phyloP scores from a whole-genome alignment of 768 basidiomycete species.

The Trametes villosa region DNA sequence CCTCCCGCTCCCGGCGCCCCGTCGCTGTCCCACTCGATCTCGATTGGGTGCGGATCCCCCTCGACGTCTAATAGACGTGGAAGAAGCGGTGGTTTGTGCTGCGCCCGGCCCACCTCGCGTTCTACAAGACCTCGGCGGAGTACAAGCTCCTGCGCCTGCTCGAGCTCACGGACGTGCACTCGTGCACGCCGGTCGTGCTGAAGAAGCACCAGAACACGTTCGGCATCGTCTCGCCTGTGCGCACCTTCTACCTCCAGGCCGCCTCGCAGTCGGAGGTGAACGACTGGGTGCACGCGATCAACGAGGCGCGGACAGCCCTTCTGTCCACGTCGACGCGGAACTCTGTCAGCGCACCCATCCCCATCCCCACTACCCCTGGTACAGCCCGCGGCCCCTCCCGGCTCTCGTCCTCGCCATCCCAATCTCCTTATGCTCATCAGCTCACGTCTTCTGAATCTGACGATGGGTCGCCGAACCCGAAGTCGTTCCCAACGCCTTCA shows the following conservation, averaged over 20 bases:
- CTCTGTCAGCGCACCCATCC: slow-evolving; percentile 57
- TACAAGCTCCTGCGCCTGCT: slow-evolving; percentile 90
- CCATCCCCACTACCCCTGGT: slow-evolving; percentile 44
- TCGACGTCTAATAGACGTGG: slow-evolving; percentile 71
- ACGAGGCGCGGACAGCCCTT: slow-evolving; percentile 69
- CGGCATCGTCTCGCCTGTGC: slow-evolving; percentile 85
- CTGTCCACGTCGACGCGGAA: slow-evolving; percentile 65
- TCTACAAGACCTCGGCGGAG: slow-evolving; percentile 95
- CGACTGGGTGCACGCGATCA: slow-evolving; percentile 84
- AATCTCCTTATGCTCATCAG: slow-evolving; percentile 46
- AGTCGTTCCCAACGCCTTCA: slow-evolving; percentile 49
- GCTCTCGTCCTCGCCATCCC: slow-evolving; percentile 53
- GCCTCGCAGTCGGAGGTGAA: slow-evolving; percentile 70
- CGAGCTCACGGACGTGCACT: slow-evolving; percentile 86
- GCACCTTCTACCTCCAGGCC: slow-evolving; percentile 93
- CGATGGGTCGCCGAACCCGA: slow-evolving; percentile 57
- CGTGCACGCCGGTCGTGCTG: slow-evolving; percentile 83
- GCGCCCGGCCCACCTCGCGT: slow-evolving; percentile 88
- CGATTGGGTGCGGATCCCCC: slow-evolving; percentile 15
- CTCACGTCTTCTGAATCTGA: slow-evolving; percentile 84
- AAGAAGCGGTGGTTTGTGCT: slow-evolving; percentile 99
- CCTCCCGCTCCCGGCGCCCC: slow-evolving; percentile 12
- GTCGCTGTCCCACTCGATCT: slow-evolving; percentile 10
- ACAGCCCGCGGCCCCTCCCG: slow-evolving; percentile 40
- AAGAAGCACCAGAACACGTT: slow-evolving; percentile 91